Conservation (phyloP, 2,329 filamentous ascomycete species). For the Penicillium sp. region DNA sequence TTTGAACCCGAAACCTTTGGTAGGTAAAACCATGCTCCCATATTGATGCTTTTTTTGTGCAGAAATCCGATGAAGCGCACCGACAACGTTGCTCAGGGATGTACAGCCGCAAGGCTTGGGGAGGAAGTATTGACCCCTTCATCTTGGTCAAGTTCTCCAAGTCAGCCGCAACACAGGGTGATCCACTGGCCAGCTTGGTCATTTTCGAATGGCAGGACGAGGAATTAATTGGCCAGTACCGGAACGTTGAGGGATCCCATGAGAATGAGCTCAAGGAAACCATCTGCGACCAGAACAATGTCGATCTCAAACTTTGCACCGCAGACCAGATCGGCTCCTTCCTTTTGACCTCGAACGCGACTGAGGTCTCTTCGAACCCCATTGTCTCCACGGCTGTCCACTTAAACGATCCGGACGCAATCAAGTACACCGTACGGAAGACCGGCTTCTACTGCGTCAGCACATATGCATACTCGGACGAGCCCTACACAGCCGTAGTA, state of each 20-base stretch:
- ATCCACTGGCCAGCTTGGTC: conserved; percentile 78
- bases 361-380: conserved; percentile 66
- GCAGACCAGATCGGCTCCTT: conserved; percentile 79
- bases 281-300: conserved; percentile 74
- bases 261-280: conserved; percentile 60
- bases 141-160: conserved; percentile 80
- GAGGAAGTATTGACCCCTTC: conserved; percentile 82
- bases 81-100: conserved; percentile 87
- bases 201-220: conserved; percentile 95
- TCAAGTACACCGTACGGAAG: conserved; percentile 82
- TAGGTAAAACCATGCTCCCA: neutral
- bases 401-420: conserved; percentile 68
- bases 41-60: neutral
- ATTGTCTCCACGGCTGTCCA: conserved; percentile 82
- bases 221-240: conserved; percentile 70
- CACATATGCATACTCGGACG: conserved; percentile 67
- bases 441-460: conserved; percentile 97
- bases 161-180: conserved; percentile 59
- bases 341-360: conserved; percentile 75
- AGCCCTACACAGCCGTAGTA: conserved; percentile 75
- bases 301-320: conserved; percentile 72
- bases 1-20: neutral
- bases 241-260: conserved; percentile 42
- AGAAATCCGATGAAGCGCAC: conserved; percentile 77
- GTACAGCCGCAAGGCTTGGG: conserved; percentile 90